Base-by-base conservation (phyloP, 345 rosid species). In the Lagerstroemia speciosa region DNA sequence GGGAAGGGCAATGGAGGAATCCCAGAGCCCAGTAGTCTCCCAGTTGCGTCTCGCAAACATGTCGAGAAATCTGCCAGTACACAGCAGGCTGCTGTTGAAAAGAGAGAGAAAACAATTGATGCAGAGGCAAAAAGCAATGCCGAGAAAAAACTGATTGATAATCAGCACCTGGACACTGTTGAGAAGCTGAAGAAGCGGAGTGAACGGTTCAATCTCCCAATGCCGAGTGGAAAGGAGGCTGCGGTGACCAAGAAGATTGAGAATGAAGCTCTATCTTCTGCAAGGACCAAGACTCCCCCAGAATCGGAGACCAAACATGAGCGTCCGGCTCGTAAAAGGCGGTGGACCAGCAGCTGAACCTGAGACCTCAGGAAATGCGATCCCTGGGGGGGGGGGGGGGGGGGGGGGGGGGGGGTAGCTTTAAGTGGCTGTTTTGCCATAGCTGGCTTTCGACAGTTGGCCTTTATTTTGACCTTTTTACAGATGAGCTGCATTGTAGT, bases 131-230 rank as follows among this genome's bases (percentile, higher is more conserved):
- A 66, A 66, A 90, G 79, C 81, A 92, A 85, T 76, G 73, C 71
- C 37, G 87, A 80, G 63, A 69, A 75, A 68, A 86, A 83, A 69
- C 84, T 83, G 31, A 32, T 69, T 33, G 92, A 89, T 72, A 91
- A 88, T 76, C 82, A 80, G 60, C 98, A 88, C 77, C 78, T 87
- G 52, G 96, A 91, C 77, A 94, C 98, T 0, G 92, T 94, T 27
- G 99, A 91, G 85, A 94, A 91, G 86, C 82, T 94, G 77, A 94
- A 94, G 88, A 94, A 94, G 76, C 87, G 99, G 64, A 94, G 99
- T 58, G 98, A 94, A 84, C 82, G 99, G 75, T 94, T 94, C 85
- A 94, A 88, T 78, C 90, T 91, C 73, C 99, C 99, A 33, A 83
- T 92, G 96, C 86, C 96, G 17, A 83, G 77, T 33, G 99, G 87